Evolutionary conservation across 2,329 filamentous ascomycete species (phyloP), one percentile per base, ranked within the genome.

Genomic region (Fonsecaea erecta): DNA sequence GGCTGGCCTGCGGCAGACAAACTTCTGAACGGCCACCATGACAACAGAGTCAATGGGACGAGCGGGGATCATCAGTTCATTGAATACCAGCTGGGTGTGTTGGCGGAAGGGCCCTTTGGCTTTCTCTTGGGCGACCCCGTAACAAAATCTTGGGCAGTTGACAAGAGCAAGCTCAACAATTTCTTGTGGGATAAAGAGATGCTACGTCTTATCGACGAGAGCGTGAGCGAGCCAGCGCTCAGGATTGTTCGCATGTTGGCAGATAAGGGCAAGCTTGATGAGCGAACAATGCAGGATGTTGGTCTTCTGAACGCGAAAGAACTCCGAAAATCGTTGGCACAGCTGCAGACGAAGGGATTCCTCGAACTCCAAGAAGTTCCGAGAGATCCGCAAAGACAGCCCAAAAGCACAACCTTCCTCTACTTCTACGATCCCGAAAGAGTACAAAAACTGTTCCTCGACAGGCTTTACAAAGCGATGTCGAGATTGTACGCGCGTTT

Each of bases 281-380:
- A 99, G 77, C 96, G 96, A 77, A 89, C 91, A 66, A 83, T 97
- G 12, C 90, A 91, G 40, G 88, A 88, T 56, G 84, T 93, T 62
- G 91, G 90, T 60, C 85, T 99, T 66, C 89, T 97, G 82, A 90
- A 90, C 63, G 91, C 94, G 72, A 88, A 90, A 64, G 92, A 97
- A 60, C 87, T 98, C 26, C 91, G 95, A 53, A 88, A 89, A 64
- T 90, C 93, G 68, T 89, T 98, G 77, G 89, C 91, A 14, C 87
- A 89, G 67, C 91, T 99, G 84, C 91, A 96, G 71, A 88, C 92
- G 76, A 88, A 88, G 18, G 94, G 95, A 1, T 89, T 95, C 66
- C 87, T 97, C 12, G 92, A 98, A 71, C 87, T 96, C 5, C 95
- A 99, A 76, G 95, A 99, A 79, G 90, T 99, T 0, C 95, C 95